phyloP scores from a whole-genome alignment of 768 basidiomycete genomes.

The Chlorophyllum brunneum region DNA sequence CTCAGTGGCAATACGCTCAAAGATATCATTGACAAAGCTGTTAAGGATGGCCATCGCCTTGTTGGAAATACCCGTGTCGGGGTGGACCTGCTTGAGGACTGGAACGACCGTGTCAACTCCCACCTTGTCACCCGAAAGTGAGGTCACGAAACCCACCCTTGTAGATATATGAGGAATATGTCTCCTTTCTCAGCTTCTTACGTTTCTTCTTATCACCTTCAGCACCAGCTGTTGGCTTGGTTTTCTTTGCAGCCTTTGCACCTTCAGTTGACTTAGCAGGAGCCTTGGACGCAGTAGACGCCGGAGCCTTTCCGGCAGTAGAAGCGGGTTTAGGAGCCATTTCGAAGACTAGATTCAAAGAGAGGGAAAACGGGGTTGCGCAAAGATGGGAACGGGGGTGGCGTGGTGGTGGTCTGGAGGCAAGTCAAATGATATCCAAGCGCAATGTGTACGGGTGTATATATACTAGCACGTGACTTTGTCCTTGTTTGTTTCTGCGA shows the following conservation, averaged over 20 bases:
- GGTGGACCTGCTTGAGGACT: conserved; percentile 98
- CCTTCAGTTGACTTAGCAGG: conserved; percentile 64
- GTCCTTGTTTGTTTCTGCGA: conserved; percentile 11
- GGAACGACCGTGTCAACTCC: no score
- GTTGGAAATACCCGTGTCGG: conserved; percentile 98
- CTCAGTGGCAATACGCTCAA: conserved; percentile 87
- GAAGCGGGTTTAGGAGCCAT: conserved; percentile 85
- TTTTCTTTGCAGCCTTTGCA: conserved; percentile 78
- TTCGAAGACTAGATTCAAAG: conserved; percentile 25
- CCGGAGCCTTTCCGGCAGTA: conserved; percentile 76
- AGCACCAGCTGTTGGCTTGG: conserved; percentile 51
- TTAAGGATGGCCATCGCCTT: conserved; percentile 92
- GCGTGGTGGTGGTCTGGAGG: background rate
- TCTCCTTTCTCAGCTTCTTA: conserved; percentile 87
- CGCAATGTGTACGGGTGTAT: conserved; percentile 2
- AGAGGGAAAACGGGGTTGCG: conserved; percentile 29
- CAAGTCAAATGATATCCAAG: background rate
- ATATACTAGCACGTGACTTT: conserved; percentile 11
- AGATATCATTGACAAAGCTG: conserved; percentile 92
- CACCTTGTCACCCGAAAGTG: background rate
- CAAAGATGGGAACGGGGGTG: conserved; percentile 1
- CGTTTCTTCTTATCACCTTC: conserved; percentile 81
- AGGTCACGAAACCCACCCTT: no score
- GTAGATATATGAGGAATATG: conserved; percentile 94
- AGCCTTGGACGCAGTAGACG: conserved; percentile 67